These are phyloP conservation scores for Phytophthora idaei DNA, from an alignment of 352 stramenopile species.

Conservation along the genomic window DNA sequence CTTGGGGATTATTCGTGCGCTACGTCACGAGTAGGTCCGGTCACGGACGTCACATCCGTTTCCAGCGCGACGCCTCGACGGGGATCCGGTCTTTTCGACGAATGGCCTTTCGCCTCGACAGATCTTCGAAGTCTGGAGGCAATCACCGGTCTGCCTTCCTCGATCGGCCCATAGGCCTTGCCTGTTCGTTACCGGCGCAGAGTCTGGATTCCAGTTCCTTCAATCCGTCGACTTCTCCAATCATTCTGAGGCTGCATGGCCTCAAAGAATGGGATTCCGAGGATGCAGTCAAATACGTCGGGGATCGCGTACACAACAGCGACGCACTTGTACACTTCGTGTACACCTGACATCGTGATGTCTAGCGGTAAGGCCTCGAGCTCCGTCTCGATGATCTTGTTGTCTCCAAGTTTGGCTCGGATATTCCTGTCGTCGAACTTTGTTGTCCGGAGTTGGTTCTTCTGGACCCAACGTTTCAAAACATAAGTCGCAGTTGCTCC, in stretches of 20 bases:
- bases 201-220: constrained; percentile 9
- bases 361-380: neutral
- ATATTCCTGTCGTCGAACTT: neutral
- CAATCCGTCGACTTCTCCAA: constrained; percentile 10
- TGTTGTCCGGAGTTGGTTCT: neutral
- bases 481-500: neutral
- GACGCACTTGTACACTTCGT: neutral
- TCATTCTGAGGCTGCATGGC: constrained; percentile 9
- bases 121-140: neutral
- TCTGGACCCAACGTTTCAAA: neutral
- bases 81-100: neutral
- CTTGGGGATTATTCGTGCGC: neutral
- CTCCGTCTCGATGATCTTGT: neutral
- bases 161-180: neutral
- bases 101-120: neutral
- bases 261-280: constrained; percentile 18
- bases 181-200: neutral
- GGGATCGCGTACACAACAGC: neutral
- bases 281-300: constrained; percentile 7
- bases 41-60: neutral
- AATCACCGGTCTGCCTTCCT: neutral
- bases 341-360: neutral
- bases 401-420: neutral
- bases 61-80: neutral
- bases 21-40: neutral